Evolutionary conservation across 805 yeast genomes (phyloP).

Genomic region (Lachancea nothofagi): DNA sequence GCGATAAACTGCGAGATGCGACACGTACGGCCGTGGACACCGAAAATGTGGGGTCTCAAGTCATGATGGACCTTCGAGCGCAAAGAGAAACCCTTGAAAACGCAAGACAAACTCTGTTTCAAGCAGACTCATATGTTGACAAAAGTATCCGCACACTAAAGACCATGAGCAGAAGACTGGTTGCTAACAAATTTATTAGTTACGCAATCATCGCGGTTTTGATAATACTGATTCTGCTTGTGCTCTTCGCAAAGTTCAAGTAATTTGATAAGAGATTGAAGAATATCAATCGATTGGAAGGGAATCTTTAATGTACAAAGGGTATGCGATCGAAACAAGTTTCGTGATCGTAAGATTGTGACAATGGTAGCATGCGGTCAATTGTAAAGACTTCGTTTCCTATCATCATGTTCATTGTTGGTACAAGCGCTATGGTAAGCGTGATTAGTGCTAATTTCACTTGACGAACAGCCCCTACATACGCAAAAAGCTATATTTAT

Average conservation of each 20-base stretch:
- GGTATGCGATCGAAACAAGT: neutral
- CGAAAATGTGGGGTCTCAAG: constrained; percentile 85
- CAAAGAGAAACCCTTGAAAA: constrained; percentile 90
- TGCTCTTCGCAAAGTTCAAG: constrained; percentile 76
- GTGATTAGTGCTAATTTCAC: no score
- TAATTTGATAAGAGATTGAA: constrained; percentile 23
- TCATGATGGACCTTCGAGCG: constrained; percentile 79
- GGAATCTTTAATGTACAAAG: neutral
- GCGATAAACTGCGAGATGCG: constrained; percentile 79
- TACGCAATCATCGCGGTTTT: constrained; percentile 88
- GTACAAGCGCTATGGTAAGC: no score
- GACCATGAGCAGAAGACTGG: constrained; percentile 87
- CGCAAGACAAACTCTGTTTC: constrained; percentile 76
- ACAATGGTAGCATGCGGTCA: no score
- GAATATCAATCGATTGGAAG: neutral
- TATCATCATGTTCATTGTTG: no score
- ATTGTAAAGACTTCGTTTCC: no score
- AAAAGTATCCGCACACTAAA: constrained; percentile 79
- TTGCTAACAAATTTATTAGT: constrained; percentile 84
- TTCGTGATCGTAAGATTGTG: no score
- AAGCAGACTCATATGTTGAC: constrained; percentile 92
- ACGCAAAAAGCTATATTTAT: no score
- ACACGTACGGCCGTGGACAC: constrained; percentile 90
- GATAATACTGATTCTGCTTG: constrained; percentile 73
- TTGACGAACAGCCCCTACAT: no score